Base-by-base conservation (phyloP, 2,329 filamentous ascomycete species). In the Metarhizium guizhouense region DNA sequence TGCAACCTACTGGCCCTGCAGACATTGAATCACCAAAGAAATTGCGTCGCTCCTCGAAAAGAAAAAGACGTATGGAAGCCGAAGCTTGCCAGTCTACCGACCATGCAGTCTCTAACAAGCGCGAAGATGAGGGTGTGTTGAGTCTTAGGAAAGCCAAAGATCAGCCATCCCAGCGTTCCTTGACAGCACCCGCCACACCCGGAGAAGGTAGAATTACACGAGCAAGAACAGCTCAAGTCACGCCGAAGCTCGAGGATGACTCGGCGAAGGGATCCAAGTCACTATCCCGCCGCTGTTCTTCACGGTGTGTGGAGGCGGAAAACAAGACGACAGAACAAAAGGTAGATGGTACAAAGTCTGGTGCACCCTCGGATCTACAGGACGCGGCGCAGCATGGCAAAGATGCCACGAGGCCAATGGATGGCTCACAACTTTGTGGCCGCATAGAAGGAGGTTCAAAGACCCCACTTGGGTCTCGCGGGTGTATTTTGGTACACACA, bases 401-500 rank as follows among this genome's bases (percentile, higher is more conserved):
- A 30, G 13, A 48, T 6, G 6, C 10, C 5, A 11, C 13, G 25
- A 48, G 10, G 8, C 45, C 45, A 4, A 11, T 48, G 3, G 7
- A 18, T 48, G 25, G 25, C 25, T 30, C 45, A 48, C 45, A 48
- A 30, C 11, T 13, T 6, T 5, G 20, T 18, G 45, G 30, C 30
- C 25, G 4, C 45, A 48, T 4, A 4, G 20, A 14, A 4, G 25
- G 25, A 6, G 14, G 7, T 11, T 48, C 14, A 16, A 48, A 48
- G 11, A 48, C 25, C 4, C 40, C 32, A 18, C 6, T 49, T 25
- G 30, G 51, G 25, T 30, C 43, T 5, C 50, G 56, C 18, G 59
- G 57, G 38, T 64, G 57, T 45, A 67, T 65, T 18, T 58, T 57
- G 38, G 61, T 65, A 6, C 61, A 64, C 10, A 54, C 52, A 13